These are phyloP conservation scores for Symbiodinium pilosum DNA, from an alignment of 73 alveolate species.

Conservation along the genomic window DNA sequence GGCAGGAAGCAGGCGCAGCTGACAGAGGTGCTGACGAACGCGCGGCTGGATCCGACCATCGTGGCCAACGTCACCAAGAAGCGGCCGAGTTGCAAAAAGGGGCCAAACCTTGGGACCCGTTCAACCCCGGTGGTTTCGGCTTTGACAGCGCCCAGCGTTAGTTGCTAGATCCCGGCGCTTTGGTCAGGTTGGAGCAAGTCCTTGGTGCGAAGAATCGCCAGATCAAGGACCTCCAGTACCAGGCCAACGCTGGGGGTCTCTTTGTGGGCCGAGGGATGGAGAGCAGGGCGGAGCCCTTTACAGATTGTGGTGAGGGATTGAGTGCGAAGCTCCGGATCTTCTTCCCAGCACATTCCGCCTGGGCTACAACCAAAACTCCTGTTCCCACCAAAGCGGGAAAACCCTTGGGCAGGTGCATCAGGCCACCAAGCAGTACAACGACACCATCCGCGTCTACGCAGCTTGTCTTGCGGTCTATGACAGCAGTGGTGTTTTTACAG, in stretches of 20 bases:
- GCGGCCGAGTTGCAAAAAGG: too few species aligned
- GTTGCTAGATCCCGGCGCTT: neutral
- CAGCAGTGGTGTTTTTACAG: neutral
- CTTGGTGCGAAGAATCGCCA: constrained; percentile 96
- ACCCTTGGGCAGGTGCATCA: constrained; percentile 98
- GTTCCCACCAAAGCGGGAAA: too few species aligned
- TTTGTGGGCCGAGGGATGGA: too few species aligned
- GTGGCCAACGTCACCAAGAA: constrained; percentile 97
- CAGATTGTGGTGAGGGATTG: too few species aligned
- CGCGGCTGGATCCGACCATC: constrained; percentile 96
- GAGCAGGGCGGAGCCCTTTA: too few species aligned
- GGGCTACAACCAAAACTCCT: constrained; percentile 94
- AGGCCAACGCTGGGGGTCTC: too few species aligned
- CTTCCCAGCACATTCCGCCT: neutral
- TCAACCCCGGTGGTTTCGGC: too few species aligned
- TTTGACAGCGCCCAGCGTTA: neutral
- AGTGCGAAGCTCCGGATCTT: neutral
- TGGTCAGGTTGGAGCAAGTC: constrained; percentile 85
- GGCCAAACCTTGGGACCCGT: too few species aligned
- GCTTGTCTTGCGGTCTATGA: neutral
- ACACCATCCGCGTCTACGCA: constrained; percentile 98
- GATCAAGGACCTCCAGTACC: constrained; percentile 94
- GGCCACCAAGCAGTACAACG: constrained; percentile 98
- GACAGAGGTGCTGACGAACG: constrained; percentile 96
- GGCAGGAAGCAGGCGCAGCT: constrained; percentile 96